Evolutionary conservation across 768 basidiomycete genomes (phyloP), one percentile per base, ranked within the genome.

Genomic region (Pisolithus albus): DNA sequence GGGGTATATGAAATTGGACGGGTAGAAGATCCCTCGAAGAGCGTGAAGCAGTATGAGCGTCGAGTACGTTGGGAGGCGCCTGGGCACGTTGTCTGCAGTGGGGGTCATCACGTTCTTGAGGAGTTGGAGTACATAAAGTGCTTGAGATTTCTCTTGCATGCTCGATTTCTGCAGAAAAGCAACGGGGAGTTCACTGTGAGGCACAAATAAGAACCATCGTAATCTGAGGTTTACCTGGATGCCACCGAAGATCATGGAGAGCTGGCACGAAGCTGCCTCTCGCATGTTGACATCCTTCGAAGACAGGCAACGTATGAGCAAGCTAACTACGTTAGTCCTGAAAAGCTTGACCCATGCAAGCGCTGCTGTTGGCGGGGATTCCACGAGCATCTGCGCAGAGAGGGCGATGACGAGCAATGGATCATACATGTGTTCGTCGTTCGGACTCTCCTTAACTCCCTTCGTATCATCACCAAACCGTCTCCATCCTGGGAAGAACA

Each of bases 271-370:
- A 3, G 86, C 83, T 0, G 86, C 57, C 21, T 77, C 73, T 18
- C 92, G 82, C 5, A 89, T 67, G 10, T 71, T 69, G 3, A 59
- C 66, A 55, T 88, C 79, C 47, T 80, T 81, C 5, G 86, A 79
- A 0, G 91, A 87, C 45, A 96, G 64, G 0, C 80, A 75, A 13
- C 86, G 80, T 19, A 95, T 76, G 2, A 88, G 75, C 45, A 97
- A 57, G 42, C 87, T 79, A 11, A 87, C 76, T 10, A 85, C 72
- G 56, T 95, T 93, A 7, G 86, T 87, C 56, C 92, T 73, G 63
- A 94, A 84, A 16, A 96, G 64, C 60, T 89, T 84, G 13, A 94
- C 85, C 92, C 92, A 95, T 69, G 83, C 83, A 84, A 86, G 68
- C 0, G 82, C 77, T 0, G 81, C 80, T 1, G 75, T 64, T 1